phyloP scores from a whole-genome alignment of 257 asterid genomes.

The Plantago elongata region DNA sequence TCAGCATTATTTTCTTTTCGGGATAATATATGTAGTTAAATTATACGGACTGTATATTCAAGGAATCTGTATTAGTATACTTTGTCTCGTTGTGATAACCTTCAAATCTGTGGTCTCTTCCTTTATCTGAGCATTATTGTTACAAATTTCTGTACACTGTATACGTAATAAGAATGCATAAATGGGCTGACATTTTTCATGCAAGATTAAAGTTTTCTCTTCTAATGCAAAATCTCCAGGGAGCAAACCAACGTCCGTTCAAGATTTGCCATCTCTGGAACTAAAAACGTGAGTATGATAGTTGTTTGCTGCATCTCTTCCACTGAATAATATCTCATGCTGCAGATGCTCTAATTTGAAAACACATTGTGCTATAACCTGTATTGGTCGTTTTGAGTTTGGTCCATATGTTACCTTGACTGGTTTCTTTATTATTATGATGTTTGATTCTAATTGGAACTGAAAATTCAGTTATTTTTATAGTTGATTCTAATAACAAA shows the following conservation, averaged over 20 bases:
- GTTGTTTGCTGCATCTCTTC: not conserved
- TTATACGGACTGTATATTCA: not conserved
- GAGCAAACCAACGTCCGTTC: constrained; percentile 46
- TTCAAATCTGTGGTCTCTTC: not conserved
- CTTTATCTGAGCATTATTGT: not conserved
- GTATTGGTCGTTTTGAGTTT: too few relatives aligned
- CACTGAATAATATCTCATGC: too few relatives aligned
- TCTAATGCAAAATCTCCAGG: constrained; percentile 56
- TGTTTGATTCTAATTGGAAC: too few relatives aligned
- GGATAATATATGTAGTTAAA: not conserved
- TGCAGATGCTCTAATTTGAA: too few relatives aligned
- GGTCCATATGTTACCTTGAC: too few relatives aligned
- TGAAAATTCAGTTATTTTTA: too few relatives aligned
- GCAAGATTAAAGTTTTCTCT: constrained; percentile 9
- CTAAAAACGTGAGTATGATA: constrained; percentile 45
- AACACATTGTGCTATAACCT: too few relatives aligned
- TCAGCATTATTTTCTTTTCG: too few relatives aligned
- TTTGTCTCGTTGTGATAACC: not conserved
- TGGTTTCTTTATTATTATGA: too few relatives aligned
- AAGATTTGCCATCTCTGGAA: constrained; percentile 70
- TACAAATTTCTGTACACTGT: not conserved
- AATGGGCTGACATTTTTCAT: not conserved
- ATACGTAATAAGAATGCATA: not conserved
- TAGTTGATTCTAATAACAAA: too few relatives aligned
- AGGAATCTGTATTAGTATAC: not conserved